These are phyloP conservation scores for Rosa multiflora DNA, from an alignment of 306 rosid genomes.

Conservation along the genomic window DNA sequence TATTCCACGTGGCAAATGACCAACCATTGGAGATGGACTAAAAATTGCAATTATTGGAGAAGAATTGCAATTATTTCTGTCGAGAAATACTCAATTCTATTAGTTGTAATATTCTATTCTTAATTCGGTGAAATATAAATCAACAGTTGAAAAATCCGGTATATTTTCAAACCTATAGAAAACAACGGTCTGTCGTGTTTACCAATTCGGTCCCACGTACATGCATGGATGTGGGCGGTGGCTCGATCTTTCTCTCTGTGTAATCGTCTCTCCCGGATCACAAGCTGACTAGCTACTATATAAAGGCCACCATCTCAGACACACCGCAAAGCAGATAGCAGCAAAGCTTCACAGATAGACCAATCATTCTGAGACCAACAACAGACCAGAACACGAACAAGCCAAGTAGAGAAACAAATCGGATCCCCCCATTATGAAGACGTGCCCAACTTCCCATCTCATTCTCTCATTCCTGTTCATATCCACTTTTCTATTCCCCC, in stretches of 20 bases:
- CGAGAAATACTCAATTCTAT: too few species aligned
- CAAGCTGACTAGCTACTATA: background rate
- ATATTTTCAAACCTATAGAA: background rate
- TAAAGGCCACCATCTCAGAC: background rate
- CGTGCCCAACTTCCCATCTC: background rate
- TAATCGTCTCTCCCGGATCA: background rate
- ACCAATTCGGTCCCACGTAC: background rate
- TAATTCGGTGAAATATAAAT: too few species aligned
- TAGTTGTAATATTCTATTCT: too few species aligned
- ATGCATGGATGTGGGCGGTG: background rate
- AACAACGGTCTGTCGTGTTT: background rate
- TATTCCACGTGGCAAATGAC: too few species aligned
- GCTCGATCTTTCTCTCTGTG: background rate
- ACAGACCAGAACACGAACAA: background rate
- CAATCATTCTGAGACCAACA: background rate
- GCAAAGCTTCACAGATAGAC: background rate
- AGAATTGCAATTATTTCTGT: too few species aligned
- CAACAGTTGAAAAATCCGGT: too few species aligned
- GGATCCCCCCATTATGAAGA: background rate
- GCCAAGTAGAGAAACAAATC: background rate
- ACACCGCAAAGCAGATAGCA: background rate
- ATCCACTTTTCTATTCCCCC: background rate
- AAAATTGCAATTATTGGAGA: too few species aligned
- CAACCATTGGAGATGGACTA: too few species aligned
- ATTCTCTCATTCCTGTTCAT: slow-evolving; percentile 14